These are phyloP conservation scores for Ramaria rubella DNA, from an alignment of 768 basidiomycete species.

Conservation along the genomic window DNA sequence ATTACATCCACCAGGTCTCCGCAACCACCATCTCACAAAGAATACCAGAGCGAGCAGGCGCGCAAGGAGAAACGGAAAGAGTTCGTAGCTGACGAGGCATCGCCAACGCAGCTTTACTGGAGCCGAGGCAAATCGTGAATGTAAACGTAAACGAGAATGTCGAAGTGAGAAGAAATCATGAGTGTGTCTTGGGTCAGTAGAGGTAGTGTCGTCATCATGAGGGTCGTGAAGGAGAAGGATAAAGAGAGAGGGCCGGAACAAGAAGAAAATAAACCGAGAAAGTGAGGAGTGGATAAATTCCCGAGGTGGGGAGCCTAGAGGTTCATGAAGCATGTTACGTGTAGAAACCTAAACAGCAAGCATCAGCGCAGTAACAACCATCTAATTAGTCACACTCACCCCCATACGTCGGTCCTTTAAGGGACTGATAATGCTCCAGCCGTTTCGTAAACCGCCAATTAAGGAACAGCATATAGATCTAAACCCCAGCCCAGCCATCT, in stretches of 20 bases:
- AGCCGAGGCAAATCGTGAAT: too few species aligned
- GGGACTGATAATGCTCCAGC: slow-evolving; percentile 55
- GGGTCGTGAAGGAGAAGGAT: neutral
- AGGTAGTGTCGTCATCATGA: neutral
- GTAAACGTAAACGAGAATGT: neutral
- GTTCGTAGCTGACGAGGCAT: neutral
- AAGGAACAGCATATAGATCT: slow-evolving; percentile 75
- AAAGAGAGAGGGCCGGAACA: neutral
- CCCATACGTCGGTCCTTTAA: slow-evolving; percentile 33
- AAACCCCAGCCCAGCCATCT: too few species aligned
- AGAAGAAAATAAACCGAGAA: neutral
- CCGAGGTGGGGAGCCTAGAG: neutral
- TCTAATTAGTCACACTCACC: neutral
- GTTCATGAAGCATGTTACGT: neutral
- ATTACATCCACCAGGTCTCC: neutral
- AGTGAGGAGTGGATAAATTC: neutral
- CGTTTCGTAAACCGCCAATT: slow-evolving; percentile 68
- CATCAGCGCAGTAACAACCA: neutral
- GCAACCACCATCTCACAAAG: neutral
- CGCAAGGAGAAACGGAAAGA: neutral
- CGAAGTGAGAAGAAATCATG: neutral
- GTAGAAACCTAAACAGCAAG: neutral
- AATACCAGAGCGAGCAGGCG: too few species aligned
- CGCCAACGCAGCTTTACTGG: neutral
- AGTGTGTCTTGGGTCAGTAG: neutral